Evolutionary conservation across 805 yeast species (phyloP), one percentile per base, ranked within the genome.

Genomic region (Lipomyces oligophaga): DNA sequence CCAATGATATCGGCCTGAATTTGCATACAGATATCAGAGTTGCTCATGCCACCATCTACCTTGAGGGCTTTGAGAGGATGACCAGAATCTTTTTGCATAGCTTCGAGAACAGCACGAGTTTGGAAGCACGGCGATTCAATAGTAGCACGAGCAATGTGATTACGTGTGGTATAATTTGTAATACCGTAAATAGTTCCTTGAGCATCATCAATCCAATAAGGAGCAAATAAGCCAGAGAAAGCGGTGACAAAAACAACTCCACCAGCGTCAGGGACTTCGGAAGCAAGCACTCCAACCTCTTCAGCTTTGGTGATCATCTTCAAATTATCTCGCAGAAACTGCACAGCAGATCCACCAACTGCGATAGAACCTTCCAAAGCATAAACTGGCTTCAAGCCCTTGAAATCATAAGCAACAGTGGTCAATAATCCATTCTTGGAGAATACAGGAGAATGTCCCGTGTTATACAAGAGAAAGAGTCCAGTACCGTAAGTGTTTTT

Each of bases 401-500:
- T 90, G 68, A 89, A 84, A 85, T 95, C 86, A 71, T 77, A 90
- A 2, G 90, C 96, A 43, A 88, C 76, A 1, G 97, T 89, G 34
- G 96, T 88, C 57, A 89, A 73, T 11, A 94, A 80, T 39, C 96
- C 97, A 62, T 84, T 80, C 28, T 77, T 72, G 27, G 89, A 79
- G 28, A 82, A 75, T 60, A 87, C 74, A 49, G 86, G 83, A 41
- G 72, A 67, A 36, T 71, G 66, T 48, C 97, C 97, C 1, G 95
- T 85, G 67, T 89, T 89, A 73, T 83, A 86, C 54, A 90, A 72
- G 52, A 89, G 67, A 73, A 89, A 89, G 65, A 95, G 85, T 52
- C 97, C 97, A 1, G 97, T 89, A 54, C 97, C 97, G 62, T 88
- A 89, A 8, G 97, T 89, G 73, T 95, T 87, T 67, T 89, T 89